A percentile compares a stretch with the other conserved stretches of the same genome.
These are phyloP conservation scores for Elsinoe arachidis DNA, from an alignment of 2,329 filamentous ascomycete genomes.

Conservation along the genomic window DNA sequence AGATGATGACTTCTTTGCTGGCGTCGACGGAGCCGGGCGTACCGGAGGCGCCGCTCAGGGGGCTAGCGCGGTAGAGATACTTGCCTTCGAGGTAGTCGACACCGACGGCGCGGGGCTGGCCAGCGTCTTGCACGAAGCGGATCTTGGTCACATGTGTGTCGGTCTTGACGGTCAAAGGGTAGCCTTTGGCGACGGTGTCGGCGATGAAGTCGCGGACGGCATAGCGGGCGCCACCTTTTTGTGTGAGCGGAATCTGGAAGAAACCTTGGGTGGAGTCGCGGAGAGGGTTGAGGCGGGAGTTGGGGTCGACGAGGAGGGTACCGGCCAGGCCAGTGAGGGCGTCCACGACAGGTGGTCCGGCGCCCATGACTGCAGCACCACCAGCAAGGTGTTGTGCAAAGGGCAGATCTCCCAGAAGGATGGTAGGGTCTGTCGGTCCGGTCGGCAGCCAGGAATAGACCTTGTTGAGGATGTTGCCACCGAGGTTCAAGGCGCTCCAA, in stretches of 20 bases:
- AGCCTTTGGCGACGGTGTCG: conserved; percentile 41
- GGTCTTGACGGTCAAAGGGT: conserved; percentile 47
- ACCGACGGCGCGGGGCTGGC: conserved; percentile 40
- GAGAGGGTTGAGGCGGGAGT: conserved; percentile 22
- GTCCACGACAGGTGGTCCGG: conserved; percentile 29
- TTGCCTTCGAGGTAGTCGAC: conserved; percentile 36
- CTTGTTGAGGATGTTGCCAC: conserved; percentile 43
- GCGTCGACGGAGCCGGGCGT: conserved; percentile 34
- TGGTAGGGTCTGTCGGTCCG: conserved; percentile 19
- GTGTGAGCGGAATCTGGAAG: conserved; percentile 52
- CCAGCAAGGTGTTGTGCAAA: conserved; percentile 19
- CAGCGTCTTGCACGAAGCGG: conserved; percentile 53
- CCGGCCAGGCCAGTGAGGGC: conserved; percentile 38
- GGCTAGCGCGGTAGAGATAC: conserved; percentile 33
- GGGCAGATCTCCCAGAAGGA: conserved; percentile 18
- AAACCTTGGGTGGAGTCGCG: conserved; percentile 42
- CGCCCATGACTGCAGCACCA: conserved; percentile 22
- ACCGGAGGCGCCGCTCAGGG: conserved; percentile 28
- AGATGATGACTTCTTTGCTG: conserved; percentile 38
- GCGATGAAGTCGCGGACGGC: conserved; percentile 50
- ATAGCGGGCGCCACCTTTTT: conserved; percentile 40
- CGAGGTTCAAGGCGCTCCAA: conserved; percentile 52
- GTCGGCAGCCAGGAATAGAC: conserved; percentile 31
- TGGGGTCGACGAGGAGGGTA: conserved; percentile 41
- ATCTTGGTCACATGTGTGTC: conserved; percentile 61